A percentile compares a stretch with the other conserved stretches of the same genome.
phyloP scores from a whole-genome alignment of 2,329 filamentous ascomycete genomes.

The Alternaria ethzedia region DNA sequence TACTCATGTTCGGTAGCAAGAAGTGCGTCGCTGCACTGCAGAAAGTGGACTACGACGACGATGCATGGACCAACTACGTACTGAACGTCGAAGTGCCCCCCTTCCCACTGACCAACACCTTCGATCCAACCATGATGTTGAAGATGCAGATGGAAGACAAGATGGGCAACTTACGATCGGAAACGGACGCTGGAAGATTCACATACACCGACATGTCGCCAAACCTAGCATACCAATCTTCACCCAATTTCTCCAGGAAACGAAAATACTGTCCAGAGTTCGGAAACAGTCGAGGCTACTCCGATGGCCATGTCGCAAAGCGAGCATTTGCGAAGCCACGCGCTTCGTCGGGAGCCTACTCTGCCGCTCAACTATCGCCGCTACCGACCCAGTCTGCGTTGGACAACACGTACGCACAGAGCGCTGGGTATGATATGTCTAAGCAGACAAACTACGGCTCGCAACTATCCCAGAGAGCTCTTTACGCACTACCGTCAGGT shows the following conservation, averaged over 20 bases:
- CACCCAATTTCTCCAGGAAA: constrained; percentile 38
- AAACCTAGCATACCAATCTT: constrained; percentile 39
- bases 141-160: constrained; percentile 66
- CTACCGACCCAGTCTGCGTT: constrained; percentile 46
- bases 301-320: constrained; percentile 41
- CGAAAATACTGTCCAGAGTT: constrained; percentile 43
- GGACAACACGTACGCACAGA: constrained; percentile 45
- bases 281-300: constrained; percentile 34
- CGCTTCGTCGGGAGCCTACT: constrained; percentile 40
- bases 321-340: constrained; percentile 46
- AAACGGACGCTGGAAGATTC: constrained; percentile 66
- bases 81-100: constrained; percentile 75
- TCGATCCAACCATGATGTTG: constrained; percentile 63
- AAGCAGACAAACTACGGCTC: constrained; percentile 40
- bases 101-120: constrained; percentile 63
- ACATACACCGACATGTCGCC: constrained; percentile 61
- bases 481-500: constrained; percentile 43
- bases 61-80: constrained; percentile 71
- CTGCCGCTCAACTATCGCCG: constrained; percentile 45
- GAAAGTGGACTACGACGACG: constrained; percentile 64
- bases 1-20: constrained; percentile 82
- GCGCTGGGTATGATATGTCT: constrained; percentile 48
- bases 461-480: constrained; percentile 44
- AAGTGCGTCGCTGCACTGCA: constrained; percentile 72
- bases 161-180: constrained; percentile 57